Conservation (phyloP, 371 early-diverging fungal genomes). For the Mortierella sp. region DNA sequence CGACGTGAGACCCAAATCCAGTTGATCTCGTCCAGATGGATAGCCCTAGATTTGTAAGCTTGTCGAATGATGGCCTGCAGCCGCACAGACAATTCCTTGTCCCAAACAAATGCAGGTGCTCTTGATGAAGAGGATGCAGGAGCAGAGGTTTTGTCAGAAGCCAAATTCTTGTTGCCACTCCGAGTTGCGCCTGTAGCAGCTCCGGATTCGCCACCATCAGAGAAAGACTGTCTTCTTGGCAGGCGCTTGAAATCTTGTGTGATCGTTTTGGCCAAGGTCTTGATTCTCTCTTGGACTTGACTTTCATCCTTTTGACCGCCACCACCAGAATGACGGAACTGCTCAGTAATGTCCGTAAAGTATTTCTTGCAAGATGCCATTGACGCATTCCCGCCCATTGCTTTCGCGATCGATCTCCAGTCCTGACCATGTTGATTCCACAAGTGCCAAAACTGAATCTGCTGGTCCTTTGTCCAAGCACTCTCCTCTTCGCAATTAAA, state of each 20-base stretch:
- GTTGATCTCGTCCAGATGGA: conserved; percentile 37
- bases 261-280: conserved; percentile 2
- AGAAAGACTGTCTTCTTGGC: not conserved
- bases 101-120: conserved; percentile 26
- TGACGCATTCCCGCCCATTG: not conserved
- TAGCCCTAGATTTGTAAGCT: conserved; percentile 19
- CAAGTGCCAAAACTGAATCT: conserved; percentile 16
- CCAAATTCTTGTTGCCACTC: not conserved
- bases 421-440: conserved; percentile 26
- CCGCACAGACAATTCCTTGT: conserved; percentile 40
- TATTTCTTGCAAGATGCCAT: conserved; percentile 8
- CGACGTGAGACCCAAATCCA: conserved; percentile 35
- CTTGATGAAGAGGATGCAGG: not conserved
- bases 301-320: not conserved
- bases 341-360: conserved; percentile 11
- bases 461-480: conserved; percentile 18
- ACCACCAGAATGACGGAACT: conserved; percentile 4
- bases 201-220: not conserved
- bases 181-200: not conserved
- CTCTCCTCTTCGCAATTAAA: conserved; percentile 1
- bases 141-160: not conserved
- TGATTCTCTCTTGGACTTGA: conserved; percentile 7
- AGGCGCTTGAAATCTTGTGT: conserved; percentile 5
- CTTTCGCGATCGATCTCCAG: conserved; percentile 9
- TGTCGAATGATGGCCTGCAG: conserved; percentile 29